A percentile compares a stretch with the other conserved stretches of the same genome.
phyloP scores from a whole-genome alignment of 106 monocot species.

The Dactylorhiza incarnata region DNA sequence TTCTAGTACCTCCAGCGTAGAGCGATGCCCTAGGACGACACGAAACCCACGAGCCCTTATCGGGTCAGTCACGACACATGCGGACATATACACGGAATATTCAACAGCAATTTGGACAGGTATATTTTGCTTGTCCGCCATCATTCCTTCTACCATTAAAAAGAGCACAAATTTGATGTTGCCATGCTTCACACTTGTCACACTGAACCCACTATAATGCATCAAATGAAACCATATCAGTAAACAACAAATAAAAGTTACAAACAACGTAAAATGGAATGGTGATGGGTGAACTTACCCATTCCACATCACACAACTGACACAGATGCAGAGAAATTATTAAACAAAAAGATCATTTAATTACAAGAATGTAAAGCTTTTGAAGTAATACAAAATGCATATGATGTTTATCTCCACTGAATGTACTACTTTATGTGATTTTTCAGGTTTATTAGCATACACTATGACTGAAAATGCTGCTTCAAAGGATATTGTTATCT shows the following conservation, averaged over 20 bases:
- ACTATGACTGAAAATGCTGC: no score
- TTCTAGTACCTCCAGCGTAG: no score
- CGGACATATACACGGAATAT: no score
- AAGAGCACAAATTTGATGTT: slow-evolving; percentile 98
- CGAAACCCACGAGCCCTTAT: no score
- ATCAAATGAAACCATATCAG: slow-evolving; percentile 3
- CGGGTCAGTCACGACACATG: no score
- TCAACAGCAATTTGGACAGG: slow-evolving; percentile 97
- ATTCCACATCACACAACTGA: slow-evolving; percentile 93
- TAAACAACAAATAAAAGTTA: neutral
- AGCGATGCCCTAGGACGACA: no score
- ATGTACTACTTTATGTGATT: no score
- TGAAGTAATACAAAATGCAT: no score
- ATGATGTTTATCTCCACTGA: no score
- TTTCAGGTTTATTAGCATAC: no score
- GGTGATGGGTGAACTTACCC: slow-evolving; percentile 33
- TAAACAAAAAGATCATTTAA: neutral
- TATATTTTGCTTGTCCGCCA: slow-evolving; percentile 94
- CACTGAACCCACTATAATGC: slow-evolving; percentile 92
- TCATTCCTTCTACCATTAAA: slow-evolving; percentile 98
- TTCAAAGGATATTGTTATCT: no score
- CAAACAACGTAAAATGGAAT: neutral
- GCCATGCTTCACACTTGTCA: slow-evolving; percentile 99
- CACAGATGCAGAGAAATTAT: slow-evolving; percentile 1
- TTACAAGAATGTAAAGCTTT: neutral